Evolutionary conservation across 495 filamentous ascomycete species (phyloP), one percentile per base, ranked within the genome.

Genomic region (Chaetomidium leptoderma): DNA sequence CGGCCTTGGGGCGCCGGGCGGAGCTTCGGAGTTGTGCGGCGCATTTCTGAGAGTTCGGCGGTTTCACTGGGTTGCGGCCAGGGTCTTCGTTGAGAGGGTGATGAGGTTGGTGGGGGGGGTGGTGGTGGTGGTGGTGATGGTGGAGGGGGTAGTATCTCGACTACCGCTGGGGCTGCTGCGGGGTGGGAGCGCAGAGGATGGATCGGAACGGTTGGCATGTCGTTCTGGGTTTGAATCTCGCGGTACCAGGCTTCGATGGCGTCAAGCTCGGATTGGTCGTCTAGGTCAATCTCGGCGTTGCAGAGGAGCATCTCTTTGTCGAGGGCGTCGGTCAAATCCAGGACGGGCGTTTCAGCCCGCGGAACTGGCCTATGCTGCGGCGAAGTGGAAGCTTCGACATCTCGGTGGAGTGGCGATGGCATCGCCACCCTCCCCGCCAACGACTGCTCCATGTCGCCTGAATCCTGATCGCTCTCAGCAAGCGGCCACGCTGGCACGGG

Each of bases 171-270:
- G 21, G 36, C 3, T 21, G 21, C 21, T 21, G 53, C 13, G 14
- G 54, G 44, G 24, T 62, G 54, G 32, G 55, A 58, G 26, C 55
- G 49, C 4, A 58, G 24, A 2, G 55, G 60, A 32, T 61, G 30
- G 33, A 58, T 27, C 11, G 4, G 19, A 27, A 45, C 19, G 6
- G 43, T 16, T 17, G 53, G 24, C 16, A 45, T 7, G 11, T 62
- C 45, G 32, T 63, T 43, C 11, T 63, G 55, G 21, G 63, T 62
- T 14, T 64, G 58, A 11, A 68, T 60, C 3, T 66, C 45, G 32
- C 69, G 65, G 33, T 71, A 71, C 69, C 69, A 71, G 0, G 60
- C 65, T 53, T 71, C 69, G 30, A 71, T 65, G 6, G 53, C 66
- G 40, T 69, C 63, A n/a, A 69, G 57, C 24, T 71, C 66, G 24